Conservation (phyloP, 106 monocot species). For the Dendrobium officinale region DNA sequence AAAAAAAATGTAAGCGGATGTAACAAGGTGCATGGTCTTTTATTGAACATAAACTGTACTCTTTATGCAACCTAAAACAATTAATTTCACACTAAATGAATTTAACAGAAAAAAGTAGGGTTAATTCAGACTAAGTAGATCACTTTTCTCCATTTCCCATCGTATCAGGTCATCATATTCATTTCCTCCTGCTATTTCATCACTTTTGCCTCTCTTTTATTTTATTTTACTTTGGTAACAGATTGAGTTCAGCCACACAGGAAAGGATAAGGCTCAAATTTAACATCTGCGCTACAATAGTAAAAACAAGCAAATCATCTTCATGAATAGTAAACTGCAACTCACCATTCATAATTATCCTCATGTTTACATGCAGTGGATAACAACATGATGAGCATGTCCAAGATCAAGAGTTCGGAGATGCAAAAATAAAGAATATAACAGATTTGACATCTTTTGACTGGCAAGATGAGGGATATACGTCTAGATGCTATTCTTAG, state of each 20-base stretch:
- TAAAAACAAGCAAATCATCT: background rate
- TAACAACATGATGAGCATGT: background rate
- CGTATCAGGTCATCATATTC: no score
- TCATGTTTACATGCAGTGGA: background rate
- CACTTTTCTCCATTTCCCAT: no score
- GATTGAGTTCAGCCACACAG: no score
- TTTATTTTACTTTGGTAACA: no score
- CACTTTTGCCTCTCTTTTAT: no score
- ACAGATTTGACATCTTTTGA: background rate
- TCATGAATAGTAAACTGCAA: background rate
- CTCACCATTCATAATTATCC: background rate
- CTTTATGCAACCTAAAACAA: background rate
- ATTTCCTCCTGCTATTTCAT: no score
- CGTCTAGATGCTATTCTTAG: background rate
- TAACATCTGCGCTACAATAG: background rate
- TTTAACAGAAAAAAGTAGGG: background rate
- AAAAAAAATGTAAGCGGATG: background rate
- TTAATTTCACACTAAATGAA: background rate
- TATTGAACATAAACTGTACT: background rate
- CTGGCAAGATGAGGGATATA: background rate
- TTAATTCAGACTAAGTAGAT: no score
- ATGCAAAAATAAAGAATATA: background rate
- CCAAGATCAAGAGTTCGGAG: background rate
- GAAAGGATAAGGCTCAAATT: no score
- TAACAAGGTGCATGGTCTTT: background rate